Conservation (phyloP, 192 early-diverging fungal genomes). For the Thamnidium elegans region DNA sequence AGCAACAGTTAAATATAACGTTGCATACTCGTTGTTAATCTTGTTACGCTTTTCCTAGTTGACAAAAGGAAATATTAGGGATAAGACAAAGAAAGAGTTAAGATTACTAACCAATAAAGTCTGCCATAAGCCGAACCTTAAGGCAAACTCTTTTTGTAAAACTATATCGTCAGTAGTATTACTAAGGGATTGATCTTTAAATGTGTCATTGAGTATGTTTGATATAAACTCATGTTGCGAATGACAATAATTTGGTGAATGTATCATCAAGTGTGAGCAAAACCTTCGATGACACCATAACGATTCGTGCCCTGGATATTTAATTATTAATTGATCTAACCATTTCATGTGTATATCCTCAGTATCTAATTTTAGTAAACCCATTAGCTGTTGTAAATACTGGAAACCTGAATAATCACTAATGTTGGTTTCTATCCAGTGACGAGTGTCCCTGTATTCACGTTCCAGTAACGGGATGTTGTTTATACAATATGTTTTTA, state of each 20-base stretch:
- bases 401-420: constrained; percentile 51
- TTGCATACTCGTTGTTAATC: too few relatives aligned
- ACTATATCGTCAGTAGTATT: background rate
- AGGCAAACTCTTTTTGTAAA: constrained; percentile 17
- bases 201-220: background rate
- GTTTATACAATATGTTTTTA: constrained; percentile 22
- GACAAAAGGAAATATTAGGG: too few relatives aligned
- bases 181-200: background rate
- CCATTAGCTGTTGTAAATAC: constrained; percentile 41
- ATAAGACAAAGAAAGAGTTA: too few relatives aligned
- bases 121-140: constrained; percentile 22
- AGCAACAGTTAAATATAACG: too few relatives aligned
- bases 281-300: constrained; percentile 53
- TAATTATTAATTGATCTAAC: constrained; percentile 26
- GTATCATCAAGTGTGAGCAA: constrained; percentile 1
- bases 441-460: constrained; percentile 1
- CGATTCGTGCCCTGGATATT: constrained; percentile 51
- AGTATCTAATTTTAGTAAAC: background rate
- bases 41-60: too few relatives aligned
- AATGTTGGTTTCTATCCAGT: constrained; percentile 38
- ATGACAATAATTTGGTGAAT: background rate
- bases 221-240: background rate
- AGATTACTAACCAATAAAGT: constrained; percentile 16
- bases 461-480: constrained; percentile 8
- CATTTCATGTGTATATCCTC: constrained; percentile 16